phyloP scores from a whole-genome alignment of 257 asterid genomes.

The Voacanga thouarsii region DNA sequence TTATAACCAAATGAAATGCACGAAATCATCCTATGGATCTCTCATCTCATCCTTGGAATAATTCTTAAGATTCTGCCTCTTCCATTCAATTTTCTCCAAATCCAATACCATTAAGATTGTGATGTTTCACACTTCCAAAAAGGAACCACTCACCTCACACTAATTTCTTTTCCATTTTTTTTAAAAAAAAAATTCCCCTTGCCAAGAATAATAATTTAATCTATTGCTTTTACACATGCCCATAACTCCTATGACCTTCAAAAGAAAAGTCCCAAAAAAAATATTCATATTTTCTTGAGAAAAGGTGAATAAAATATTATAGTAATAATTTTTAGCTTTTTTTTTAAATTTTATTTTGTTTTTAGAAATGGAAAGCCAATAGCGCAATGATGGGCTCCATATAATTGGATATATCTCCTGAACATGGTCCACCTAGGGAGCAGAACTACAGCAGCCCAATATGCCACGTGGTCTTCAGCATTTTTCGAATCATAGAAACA shows the following conservation, averaged over 20 bases:
- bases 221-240: constrained; percentile 7
- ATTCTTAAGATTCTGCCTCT: background rate
- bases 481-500: too few relatives aligned
- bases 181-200: too few relatives aligned
- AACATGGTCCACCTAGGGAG: constrained; percentile 36
- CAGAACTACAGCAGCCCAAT: constrained; percentile 30
- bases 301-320: background rate
- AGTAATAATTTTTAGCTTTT: background rate
- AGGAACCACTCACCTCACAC: constrained; percentile 7
- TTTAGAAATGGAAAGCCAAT: background rate
- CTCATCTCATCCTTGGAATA: background rate
- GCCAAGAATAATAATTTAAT: background rate
- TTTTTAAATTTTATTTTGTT: background rate
- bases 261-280: background rate
- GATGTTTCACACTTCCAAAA: constrained; percentile 6
- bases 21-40: background rate
- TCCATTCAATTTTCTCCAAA: background rate
- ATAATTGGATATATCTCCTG: constrained; percentile 44
- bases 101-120: background rate
- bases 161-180: background rate
- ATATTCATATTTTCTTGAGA: background rate
- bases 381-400: constrained; percentile 13
- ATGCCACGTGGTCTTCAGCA: constrained; percentile 35
- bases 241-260: constrained; percentile 9
- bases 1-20: constrained; percentile 9